A percentile compares a stretch with the other conserved stretches of the same genome.
phyloP scores from a whole-genome alignment of 1,139 yeast genomes.

The Sugiyamaella castrensis region DNA sequence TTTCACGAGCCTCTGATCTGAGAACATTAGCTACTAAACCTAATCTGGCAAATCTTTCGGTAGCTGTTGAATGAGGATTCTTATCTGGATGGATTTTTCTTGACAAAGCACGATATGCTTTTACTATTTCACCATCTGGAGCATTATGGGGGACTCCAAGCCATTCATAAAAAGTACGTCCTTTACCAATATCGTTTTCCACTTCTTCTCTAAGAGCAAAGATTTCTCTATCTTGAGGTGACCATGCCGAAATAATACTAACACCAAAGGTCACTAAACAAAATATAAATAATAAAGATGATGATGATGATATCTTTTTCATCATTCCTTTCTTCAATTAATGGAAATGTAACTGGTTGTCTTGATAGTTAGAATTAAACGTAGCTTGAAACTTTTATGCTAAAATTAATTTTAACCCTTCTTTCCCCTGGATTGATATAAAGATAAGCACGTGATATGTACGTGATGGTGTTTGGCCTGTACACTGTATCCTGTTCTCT shows the following conservation, averaged over 20 bases:
- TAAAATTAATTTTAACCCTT: too few species aligned
- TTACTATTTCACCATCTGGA: conserved; percentile 58
- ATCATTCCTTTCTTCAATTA: too few species aligned
- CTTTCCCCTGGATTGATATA: too few species aligned
- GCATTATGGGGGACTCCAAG: conserved; percentile 40
- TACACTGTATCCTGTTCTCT: too few species aligned
- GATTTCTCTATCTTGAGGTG: conserved; percentile 72
- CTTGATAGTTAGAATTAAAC: too few species aligned
- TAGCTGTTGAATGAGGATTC: conserved; percentile 41
- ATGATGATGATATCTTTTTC: not conserved
- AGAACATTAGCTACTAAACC: conserved; percentile 73
- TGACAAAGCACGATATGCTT: conserved; percentile 70
- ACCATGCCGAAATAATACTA: conserved; percentile 36
- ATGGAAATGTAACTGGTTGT: too few species aligned
- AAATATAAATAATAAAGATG: too few species aligned
- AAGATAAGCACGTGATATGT: too few species aligned
- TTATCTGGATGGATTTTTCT: conserved; percentile 64
- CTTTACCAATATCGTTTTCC: conserved; percentile 58
- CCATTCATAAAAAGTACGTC: conserved; percentile 60
- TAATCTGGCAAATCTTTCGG: conserved; percentile 66
- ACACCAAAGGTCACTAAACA: not conserved
- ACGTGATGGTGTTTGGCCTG: too few species aligned
- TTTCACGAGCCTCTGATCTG: conserved; percentile 55
- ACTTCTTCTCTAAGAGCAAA: conserved; percentile 71
- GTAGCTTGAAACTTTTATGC: too few species aligned